Conservation (phyloP, 129 eudicot species). For the Flaveria sonorensis region DNA sequence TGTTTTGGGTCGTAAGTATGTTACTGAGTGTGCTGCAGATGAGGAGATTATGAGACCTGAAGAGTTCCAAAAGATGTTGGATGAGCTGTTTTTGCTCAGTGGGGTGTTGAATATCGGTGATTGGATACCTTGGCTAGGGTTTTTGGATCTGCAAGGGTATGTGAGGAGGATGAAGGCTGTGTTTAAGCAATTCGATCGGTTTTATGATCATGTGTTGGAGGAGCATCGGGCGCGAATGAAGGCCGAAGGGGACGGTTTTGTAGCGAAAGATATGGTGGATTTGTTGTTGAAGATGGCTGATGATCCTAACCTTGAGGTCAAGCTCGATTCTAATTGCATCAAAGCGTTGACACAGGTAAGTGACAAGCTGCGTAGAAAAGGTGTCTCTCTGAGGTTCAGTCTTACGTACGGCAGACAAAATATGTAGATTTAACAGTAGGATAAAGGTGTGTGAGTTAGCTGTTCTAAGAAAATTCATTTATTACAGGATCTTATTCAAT, state of each 20-base stretch:
- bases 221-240: conserved; percentile 50
- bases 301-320: conserved; percentile 48
- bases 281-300: conserved; percentile 41
- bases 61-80: conserved; percentile 47
- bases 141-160: conserved; percentile 54
- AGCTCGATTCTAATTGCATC: conserved; percentile 41
- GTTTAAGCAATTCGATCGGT: conserved; percentile 37
- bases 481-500: too few relatives aligned
- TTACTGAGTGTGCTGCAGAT: conserved; percentile 29
- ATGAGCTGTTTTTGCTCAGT: conserved; percentile 43
- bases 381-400: too few relatives aligned
- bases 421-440: too few relatives aligned
- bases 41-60: conserved; percentile 28
- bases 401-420: too few relatives aligned
- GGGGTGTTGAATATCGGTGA: conserved; percentile 53
- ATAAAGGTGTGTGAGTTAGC: too few relatives aligned
- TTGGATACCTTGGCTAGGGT: conserved; percentile 54
- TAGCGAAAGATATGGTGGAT: conserved; percentile 55
- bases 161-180: conserved; percentile 57
- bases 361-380: too few relatives aligned
- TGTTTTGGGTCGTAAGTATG: conserved; percentile 42
- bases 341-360: conserved; percentile 48
- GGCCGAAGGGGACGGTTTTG: conserved; percentile 22
- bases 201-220: conserved; percentile 45
- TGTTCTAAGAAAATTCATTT: too few relatives aligned